Base-by-base conservation (phyloP, 2,329 filamentous ascomycete genomes). In the Phialocephala sp. region DNA sequence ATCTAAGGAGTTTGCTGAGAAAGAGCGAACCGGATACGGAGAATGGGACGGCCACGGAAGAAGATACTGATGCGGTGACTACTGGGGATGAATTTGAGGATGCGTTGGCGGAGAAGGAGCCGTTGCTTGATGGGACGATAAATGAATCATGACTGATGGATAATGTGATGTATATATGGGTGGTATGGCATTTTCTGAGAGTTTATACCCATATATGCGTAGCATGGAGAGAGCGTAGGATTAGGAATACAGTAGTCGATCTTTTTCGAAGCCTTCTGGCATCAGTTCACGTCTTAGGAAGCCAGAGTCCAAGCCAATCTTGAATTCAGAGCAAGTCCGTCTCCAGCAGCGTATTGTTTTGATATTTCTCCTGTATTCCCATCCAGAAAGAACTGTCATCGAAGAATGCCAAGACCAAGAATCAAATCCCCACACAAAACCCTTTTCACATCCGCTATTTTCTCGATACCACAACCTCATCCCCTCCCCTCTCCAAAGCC, bases 1-100 rank as follows among this genome's bases (percentile, higher is more conserved):
- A 89, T 67, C 72, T 89, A 61, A 78, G 79, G 68, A 83, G 80
- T 62, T 72, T 88, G 41, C 68, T 88, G 57, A 56, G 66, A 27
- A 66, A 57, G 24, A 75, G 71, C 35, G 72, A 67, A 47, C 70
- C 43, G n/a, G 70, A 68, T 68, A 78, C 66, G 64, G 77, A 60
- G 67, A 79, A 72, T 59, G 76, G 76, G 32, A 76, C 76, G 15
- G 76, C 72, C 22, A 74, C 73, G 55, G 75, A 74, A 4, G 73
- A 72, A 32, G 72, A 54, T 54, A 54, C 50, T 4, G 68, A 72
- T 58, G 70, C 37, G 4, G 62, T 62, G 11, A 71, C 66, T 22
- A 69, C 69, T 0, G 71, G 59, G 8, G 71, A 71, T 59, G 72
- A 72, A 58, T 68, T 64, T 60, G 39, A 47, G 27, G 55, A 20